Base-by-base conservation (phyloP, 495 filamentous ascomycete genomes). In the Aspergillus sclerotiicarbonarius region DNA sequence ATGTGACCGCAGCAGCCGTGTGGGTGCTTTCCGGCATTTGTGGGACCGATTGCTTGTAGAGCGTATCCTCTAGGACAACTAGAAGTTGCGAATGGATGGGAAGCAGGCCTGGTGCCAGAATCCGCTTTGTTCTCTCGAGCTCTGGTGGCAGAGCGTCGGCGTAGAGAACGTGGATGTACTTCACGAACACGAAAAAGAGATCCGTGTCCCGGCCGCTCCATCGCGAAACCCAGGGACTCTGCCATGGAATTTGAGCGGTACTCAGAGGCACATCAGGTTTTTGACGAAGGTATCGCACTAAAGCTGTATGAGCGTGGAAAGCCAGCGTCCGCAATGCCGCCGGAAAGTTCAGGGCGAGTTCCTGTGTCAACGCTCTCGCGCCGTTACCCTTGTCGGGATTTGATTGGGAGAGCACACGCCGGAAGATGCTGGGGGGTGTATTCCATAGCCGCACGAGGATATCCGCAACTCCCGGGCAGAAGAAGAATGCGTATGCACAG, bases 401-500 rank as follows among this genome's bases (percentile, higher is more conserved):
- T 56, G 88, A 83, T 57, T 89, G 86, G 33, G 85, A 80, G 1
- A 89, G 72, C 12, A 92, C 83, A 37, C 90, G 84, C 56, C 88
- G 84, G 62, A 96, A 78, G 30, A 80, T 68, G 54, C 82, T 83
- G 8, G 84, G 69, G 20, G 84, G 82, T 31, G 89, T 77, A 41
- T 84, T 84, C 94, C 93, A 96, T 21, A 97, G 73, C 25, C 91
- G 82, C 29, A 96, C 84, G 52, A 98, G 78, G 39, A 93, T 84
- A 63, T 97, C 92, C 37, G 91, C 88, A 55, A 96, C 82, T 16
- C 91, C 91, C 0, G 92, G 89, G 39, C 91, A 94, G 69, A 96
- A 98, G 67, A 94, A 95, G 72, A 96, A 98, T 33, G 94, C 94
- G 71, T 96, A 97, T 8, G 94, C 94, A 63, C 87, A 89, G 15